These are phyloP conservation scores for Apophysomyces ossiformis DNA, from an alignment of 371 early-diverging fungal genomes.

Conservation along the genomic window DNA sequence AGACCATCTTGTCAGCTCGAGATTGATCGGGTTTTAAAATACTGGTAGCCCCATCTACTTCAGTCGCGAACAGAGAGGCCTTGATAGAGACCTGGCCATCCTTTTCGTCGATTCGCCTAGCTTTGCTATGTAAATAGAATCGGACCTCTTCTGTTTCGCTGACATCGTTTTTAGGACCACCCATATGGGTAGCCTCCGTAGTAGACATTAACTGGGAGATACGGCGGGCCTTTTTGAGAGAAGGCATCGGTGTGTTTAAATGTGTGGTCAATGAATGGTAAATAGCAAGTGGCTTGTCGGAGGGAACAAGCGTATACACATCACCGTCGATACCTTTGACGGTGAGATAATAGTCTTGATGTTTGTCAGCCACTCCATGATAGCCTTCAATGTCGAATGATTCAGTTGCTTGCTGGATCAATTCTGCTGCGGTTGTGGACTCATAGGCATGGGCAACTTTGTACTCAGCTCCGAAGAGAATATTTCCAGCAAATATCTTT, in stretches of 20 bases:
- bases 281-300: constrained; percentile 57
- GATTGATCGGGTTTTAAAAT: constrained; percentile 28
- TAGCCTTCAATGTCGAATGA: constrained; percentile 37
- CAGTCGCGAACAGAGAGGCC: constrained; percentile 37
- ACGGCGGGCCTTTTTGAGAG: constrained; percentile 48
- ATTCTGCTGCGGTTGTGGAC: constrained; percentile 53
- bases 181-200: constrained; percentile 39
- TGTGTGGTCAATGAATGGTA: constrained; percentile 55
- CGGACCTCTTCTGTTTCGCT: constrained; percentile 30
- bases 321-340: constrained; percentile 62
- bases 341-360: constrained; percentile 44
- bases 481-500: constrained; percentile 57
- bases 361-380: constrained; percentile 28
- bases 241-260: constrained; percentile 57
- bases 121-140: constrained; percentile 46
- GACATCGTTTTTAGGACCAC: constrained; percentile 34
- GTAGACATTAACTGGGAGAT: constrained; percentile 53
- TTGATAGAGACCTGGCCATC: constrained; percentile 49
- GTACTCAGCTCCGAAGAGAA: constrained; percentile 50
- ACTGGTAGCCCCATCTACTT: constrained; percentile 21
- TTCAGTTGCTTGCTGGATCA: constrained; percentile 53
- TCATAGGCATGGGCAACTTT: constrained; percentile 48
- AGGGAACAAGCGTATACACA: constrained; percentile 50
- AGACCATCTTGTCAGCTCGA: constrained; percentile 45
- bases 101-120: constrained; percentile 27